Percentiles rank a stretch among this genome's conserved stretches.
These are phyloP conservation scores for Colletotrichum musicola DNA, from an alignment of 2,329 filamentous ascomycete species.

Conservation along the genomic window DNA sequence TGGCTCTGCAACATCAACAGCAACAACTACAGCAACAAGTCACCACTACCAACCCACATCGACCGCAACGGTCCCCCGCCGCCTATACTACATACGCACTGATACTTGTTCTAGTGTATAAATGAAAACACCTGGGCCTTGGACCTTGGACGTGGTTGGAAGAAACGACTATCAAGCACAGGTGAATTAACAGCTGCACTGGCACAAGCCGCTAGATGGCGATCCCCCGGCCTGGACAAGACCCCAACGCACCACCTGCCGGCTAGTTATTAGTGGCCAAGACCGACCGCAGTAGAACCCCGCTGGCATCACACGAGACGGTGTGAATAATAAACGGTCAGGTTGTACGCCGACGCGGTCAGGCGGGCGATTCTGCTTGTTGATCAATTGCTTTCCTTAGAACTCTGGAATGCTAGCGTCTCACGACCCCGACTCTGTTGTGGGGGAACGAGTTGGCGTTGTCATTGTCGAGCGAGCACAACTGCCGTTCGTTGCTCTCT, in stretches of 20 bases:
- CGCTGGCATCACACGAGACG: constrained; percentile 12
- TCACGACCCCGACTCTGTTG: constrained; percentile 8
- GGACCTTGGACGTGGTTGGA: background rate
- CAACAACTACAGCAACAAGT: no score
- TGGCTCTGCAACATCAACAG: constrained; percentile 6
- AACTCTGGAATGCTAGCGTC: background rate
- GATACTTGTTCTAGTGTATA: background rate
- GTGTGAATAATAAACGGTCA: constrained; percentile 5
- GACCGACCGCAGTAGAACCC: background rate
- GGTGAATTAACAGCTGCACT: background rate
- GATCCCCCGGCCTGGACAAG: constrained; percentile 23
- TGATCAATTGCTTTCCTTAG: constrained; percentile 15
- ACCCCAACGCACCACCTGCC: constrained; percentile 7
- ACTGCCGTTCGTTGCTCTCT: constrained; percentile 14
- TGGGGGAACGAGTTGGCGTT: constrained; percentile 8
- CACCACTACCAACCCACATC: constrained; percentile 20
- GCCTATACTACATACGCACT: background rate
- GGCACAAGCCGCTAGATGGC: constrained; percentile 27
- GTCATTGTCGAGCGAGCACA: constrained; percentile 14
- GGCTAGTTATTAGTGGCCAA: background rate
- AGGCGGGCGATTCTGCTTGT: background rate
- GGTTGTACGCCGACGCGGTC: constrained; percentile 11
- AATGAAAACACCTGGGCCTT: no score
- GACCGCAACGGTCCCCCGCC: constrained; percentile 7
- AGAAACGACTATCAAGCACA: background rate